Evolutionary conservation across 805 yeast species (phyloP), one percentile per base, ranked within the genome.

Genomic region (Debaryomyces maramus): DNA sequence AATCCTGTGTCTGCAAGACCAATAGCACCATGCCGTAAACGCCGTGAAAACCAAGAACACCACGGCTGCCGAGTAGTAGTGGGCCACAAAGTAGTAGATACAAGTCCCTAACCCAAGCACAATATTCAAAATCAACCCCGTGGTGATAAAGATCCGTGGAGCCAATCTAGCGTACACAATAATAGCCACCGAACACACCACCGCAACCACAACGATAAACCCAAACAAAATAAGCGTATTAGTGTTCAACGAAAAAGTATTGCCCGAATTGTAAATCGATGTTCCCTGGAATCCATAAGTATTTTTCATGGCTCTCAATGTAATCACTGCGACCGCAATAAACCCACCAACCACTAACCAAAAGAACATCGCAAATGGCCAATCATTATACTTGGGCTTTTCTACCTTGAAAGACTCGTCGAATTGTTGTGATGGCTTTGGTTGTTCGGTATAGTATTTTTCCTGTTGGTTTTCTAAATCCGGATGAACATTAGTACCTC

Each of bases 31-130:
- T 6, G 86, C 87, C 17, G 82, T 73, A 38, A 84, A 60, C 2
- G 75, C 55, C 0, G 89, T 74, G 59, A 86, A 85, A 1, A 83
- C 72, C 46, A 85, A 63, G 48, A 83, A 84, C 26, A 83, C 88
- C 44, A 86, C 70, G 2, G 88, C 96, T 0, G 95, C 91, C 4
- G 91, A 81, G 70, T 83, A 88, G 61, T 86, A 85, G 22, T 72
- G 67, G 48, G 75, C 71, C 1, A 73, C 81, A 51, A 89, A 72
- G 55, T 85, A 86, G 61, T 78, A 83, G 49, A 89, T 81, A 4
- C 88, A 78, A 5, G 95, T 81, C 13, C 85, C 96, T 19, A 88
- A 51, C 3, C 91, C 88, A 41, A 86, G 60, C 1, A 80, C 51
- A 9, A 87, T 70, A 54, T 87, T 87, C 34, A 82, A 63, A 22